phyloP scores from a whole-genome alignment of 2,329 filamentous ascomycete species.

The Monilinia laxa region DNA sequence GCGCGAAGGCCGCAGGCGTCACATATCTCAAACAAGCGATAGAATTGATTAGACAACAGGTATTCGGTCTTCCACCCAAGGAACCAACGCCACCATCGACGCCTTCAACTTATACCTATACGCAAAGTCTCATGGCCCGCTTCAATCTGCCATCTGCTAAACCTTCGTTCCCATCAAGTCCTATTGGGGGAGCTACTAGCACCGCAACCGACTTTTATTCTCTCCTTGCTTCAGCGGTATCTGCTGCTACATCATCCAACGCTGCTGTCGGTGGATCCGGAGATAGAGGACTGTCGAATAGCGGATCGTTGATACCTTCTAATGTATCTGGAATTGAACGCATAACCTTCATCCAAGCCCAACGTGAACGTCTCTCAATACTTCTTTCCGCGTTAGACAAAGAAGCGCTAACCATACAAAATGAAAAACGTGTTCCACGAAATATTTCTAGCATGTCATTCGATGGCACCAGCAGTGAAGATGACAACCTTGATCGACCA shows the following conservation, averaged over 20 bases:
- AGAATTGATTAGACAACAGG: slow-evolving; percentile 69
- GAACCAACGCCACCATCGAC: slow-evolving; percentile 47
- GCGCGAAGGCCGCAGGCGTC: slow-evolving; percentile 72
- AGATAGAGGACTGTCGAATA: slow-evolving; percentile 50
- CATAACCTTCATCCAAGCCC: slow-evolving; percentile 71
- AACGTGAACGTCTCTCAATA: slow-evolving; percentile 73
- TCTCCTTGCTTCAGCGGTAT: slow-evolving; percentile 71
- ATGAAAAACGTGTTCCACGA: slow-evolving; percentile 34
- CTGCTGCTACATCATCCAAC: slow-evolving; percentile 44
- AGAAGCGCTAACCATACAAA: slow-evolving; percentile 65
- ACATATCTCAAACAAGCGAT: slow-evolving; percentile 71
- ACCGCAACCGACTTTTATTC: slow-evolving; percentile 69
- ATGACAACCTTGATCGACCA: slow-evolving; percentile 35
- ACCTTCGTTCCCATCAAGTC: slow-evolving; percentile 46
- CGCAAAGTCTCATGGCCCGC: slow-evolving; percentile 76
- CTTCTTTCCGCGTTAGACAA: slow-evolving; percentile 76
- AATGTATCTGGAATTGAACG: slow-evolving; percentile 66
- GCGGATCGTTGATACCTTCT: slow-evolving; percentile 67
- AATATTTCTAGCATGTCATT: slow-evolving; percentile 33
- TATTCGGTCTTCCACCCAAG: slow-evolving; percentile 72
- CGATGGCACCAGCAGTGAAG: slow-evolving; percentile 39
- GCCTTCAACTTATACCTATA: slow-evolving; percentile 59
- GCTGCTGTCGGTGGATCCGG: slow-evolving; percentile 37
- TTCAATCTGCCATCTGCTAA: slow-evolving; percentile 78
- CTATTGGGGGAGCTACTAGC: slow-evolving; percentile 44